Conservation (phyloP, 169 alveolate genomes). For the Cryptosporidium meleagridis region DNA sequence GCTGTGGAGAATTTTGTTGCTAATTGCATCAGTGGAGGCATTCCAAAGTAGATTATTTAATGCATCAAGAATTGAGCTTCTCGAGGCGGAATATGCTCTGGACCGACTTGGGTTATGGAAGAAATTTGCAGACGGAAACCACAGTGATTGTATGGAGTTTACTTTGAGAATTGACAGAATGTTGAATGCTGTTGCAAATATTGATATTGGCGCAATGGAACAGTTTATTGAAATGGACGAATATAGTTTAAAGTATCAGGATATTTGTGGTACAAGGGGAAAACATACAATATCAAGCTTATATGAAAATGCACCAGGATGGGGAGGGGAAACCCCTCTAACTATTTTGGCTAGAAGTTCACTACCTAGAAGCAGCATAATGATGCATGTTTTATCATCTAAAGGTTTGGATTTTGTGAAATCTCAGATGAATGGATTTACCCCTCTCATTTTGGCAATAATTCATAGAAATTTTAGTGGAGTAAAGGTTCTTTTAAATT, state of each 20-base stretch:
- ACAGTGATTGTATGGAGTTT: slow-evolving; percentile 39
- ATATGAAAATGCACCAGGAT: slow-evolving; percentile 74
- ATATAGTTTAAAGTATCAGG: slow-evolving; percentile 3
- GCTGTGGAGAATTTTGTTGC: slow-evolving; percentile 3
- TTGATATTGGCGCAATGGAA: slow-evolving; percentile 69
- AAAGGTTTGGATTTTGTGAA: slow-evolving; percentile 57
- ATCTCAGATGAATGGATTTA: slow-evolving; percentile 65
- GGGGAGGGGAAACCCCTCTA: slow-evolving; percentile 74
- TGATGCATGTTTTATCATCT: slow-evolving; percentile 61
- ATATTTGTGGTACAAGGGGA: neutral
- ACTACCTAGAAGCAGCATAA: slow-evolving; percentile 58
- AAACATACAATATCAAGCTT: slow-evolving; percentile 20
- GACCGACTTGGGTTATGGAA: slow-evolving; percentile 41
- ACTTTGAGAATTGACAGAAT: slow-evolving; percentile 66
- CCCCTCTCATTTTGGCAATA: slow-evolving; percentile 64
- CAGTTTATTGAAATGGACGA: slow-evolving; percentile 64
- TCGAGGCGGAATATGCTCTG: slow-evolving; percentile 11
- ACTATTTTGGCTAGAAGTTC: slow-evolving; percentile 58
- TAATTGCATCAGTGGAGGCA: neutral
- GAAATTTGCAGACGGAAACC: slow-evolving; percentile 38
- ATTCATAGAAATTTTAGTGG: slow-evolving; percentile 64
- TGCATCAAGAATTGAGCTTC: neutral
- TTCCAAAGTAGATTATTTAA: neutral
- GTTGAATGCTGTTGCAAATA: slow-evolving; percentile 66
- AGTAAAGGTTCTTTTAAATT: slow-evolving; percentile 50